Evolutionary conservation across 345 rosid genomes (phyloP).

Genomic region (Luvunga scandens): DNA sequence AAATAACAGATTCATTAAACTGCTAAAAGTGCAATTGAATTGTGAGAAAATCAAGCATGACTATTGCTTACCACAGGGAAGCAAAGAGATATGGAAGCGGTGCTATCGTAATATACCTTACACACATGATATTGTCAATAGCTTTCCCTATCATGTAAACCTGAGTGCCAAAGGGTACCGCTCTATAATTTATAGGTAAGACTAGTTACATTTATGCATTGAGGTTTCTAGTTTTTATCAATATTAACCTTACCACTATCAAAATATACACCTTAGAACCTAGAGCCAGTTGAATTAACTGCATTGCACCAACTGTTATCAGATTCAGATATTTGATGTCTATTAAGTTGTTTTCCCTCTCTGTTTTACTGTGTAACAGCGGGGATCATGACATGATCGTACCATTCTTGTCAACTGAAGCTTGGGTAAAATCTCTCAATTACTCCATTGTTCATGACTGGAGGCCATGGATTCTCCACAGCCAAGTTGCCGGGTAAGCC

Average conservation of each 20-base stretch:
- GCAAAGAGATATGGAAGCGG: conserved; percentile 33
- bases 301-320: too few relatives aligned
- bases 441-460: conserved; percentile 60
- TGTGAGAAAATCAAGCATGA: background rate
- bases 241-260: too few relatives aligned
- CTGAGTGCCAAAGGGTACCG: conserved; percentile 46
- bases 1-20: background rate
- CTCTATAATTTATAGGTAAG: conserved; percentile 47
- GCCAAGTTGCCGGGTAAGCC: conserved; percentile 59
- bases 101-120: conserved; percentile 39
- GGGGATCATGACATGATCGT: conserved; percentile 62
- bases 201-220: background rate
- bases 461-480: conserved; percentile 50
- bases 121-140: conserved; percentile 13
- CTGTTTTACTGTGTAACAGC: conserved; percentile 19
- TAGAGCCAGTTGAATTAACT: too few relatives aligned
- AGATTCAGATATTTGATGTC: too few relatives aligned
- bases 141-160: conserved; percentile 33
- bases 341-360: conserved; percentile 8
- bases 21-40: background rate
- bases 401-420: conserved; percentile 53
- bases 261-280: too few relatives aligned
- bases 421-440: conserved; percentile 55
- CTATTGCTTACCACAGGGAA: conserved; percentile 24
- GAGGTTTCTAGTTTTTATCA: too few relatives aligned